Evolutionary conservation across 805 yeast species (phyloP), one percentile per base, ranked within the genome.

Genomic region (Ogataea trehalophila): DNA sequence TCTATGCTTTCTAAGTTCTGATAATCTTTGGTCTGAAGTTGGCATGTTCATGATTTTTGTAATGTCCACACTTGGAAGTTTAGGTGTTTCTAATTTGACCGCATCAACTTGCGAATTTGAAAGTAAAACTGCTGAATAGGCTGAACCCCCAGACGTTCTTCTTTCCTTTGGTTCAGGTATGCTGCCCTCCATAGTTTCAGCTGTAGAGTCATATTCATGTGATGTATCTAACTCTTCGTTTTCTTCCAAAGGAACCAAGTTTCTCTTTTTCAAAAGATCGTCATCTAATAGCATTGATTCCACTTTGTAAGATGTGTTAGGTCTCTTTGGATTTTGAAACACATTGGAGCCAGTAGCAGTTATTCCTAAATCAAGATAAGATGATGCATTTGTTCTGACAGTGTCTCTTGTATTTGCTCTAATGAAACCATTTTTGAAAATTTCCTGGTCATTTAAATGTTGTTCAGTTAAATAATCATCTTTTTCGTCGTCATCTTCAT

Each of bases 1-100:
- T 51, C 75, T 67, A 17, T 74, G 80, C 14, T 66, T 73, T 50
- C 65, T 67, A 51, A 72, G 71, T 39, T 67, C 71, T 47, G 50
- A 61, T 33, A 70, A 71, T 50, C 76, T 73, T 58, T 66, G 74
- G 36, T 59, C 63, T 2, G 58, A 44, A 2, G 55, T 42, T 11
- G 53, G 33, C 42, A 26, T 54, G 53, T 42, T 50, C 46, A 38
- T 54, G 38, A 50, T 57, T 50, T 55, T 54, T 9, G 40, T 47
- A 20, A 56, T 20, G 35, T 58, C 52, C 9, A 48, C 26, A 18
- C 16, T 41, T 4, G 59, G 60, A 3, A 56, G 7, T 20, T 37
- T 37, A 20, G 44, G 37, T 4, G 44, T 23, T 9, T 35, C 33
- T 18, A 48, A 22, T 36, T 39, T 36, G 33, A 33, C 39, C 13